Base-by-base conservation (phyloP, 73 alveolate species). In the Blepharisma japonicum region DNA sequence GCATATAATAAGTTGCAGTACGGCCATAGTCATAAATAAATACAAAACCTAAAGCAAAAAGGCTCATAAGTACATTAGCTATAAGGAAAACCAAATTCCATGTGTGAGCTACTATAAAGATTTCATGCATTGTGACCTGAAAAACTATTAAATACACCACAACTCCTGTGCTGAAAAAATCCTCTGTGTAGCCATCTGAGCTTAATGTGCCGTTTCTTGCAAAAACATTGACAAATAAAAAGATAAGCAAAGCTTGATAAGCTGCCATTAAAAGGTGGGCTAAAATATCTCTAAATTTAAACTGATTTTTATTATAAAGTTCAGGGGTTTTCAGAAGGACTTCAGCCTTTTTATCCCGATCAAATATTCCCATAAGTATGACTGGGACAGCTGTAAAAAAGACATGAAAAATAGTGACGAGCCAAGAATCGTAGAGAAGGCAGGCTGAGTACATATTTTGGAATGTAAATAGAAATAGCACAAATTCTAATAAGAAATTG, bases 341-440 rank as follows among this genome's bases (percentile, higher is more conserved):
- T 25, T 70, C 80, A 2, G 11, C 32, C 14, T 18, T 45, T 39
- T 14, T 7, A 5, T 70, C 80, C 80, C 46, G 11, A 45, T 93
- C 98, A 76, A 88, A 83, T 14, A 90, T 77, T 0, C 98, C 98
- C 82, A 86, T 91, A 77, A 93, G 78, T 68, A 94, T 82, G 51
- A 92, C 87, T 8, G 98, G 98, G 56, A 90, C 70, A 18, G 97
- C 87, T 46, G 99, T 93, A 79, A 87, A 94, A 56, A 96, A 66
- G 55, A 94, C 92, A 83, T 96, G 94, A 84, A 83, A 96, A 55
- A 87, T 84, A 76, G 87, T 81, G 27, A 93, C 85, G 39, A 94
- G 87, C 94, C 95, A 91, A 56, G 95, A 97, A 45, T 92, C 98
- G 55, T 90, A 94, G 39, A 92, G 86, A 55, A 91, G 86, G 51